phyloP scores from a whole-genome alignment of 75 land plant species.

The Selaginella moellendorffii region DNA sequence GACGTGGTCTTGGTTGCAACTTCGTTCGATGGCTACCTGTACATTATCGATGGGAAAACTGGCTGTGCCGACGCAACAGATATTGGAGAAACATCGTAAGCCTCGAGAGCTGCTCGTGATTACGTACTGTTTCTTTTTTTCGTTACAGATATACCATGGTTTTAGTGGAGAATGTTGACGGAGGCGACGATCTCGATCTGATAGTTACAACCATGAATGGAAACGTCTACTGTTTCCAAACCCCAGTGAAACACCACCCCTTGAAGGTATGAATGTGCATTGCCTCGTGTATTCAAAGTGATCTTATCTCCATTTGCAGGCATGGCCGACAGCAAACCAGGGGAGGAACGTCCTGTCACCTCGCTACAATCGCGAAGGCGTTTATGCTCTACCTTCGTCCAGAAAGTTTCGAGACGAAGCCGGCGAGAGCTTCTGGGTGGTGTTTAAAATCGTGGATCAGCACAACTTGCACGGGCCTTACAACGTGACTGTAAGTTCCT shows the following conservation, averaged over 20 bases:
- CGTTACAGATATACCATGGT: slow-evolving; percentile 99
- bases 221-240: slow-evolving; percentile 98
- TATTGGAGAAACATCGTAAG: slow-evolving; percentile 99
- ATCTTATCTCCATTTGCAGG: slow-evolving; percentile 29
- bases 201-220: slow-evolving; percentile 98
- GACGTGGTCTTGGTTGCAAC: slow-evolving; percentile 73
- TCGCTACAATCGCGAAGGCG: slow-evolving; percentile 63
- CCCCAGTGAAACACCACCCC: slow-evolving; percentile 82
- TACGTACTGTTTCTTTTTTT: slow-evolving; percentile 1
- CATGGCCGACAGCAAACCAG: slow-evolving; percentile 70
- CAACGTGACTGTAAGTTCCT: slow-evolving; percentile 65
- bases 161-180: slow-evolving; percentile 96
- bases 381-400: slow-evolving; percentile 52
- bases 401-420: slow-evolving; percentile 86
- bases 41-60: slow-evolving; percentile 87
- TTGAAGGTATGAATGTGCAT: slow-evolving; percentile 39
- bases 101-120: too few species aligned
- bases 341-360: slow-evolving; percentile 70
- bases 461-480: slow-evolving; percentile 69
- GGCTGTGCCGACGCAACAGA: slow-evolving; percentile 96
- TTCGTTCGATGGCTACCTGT: slow-evolving; percentile 98
- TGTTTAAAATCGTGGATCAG: slow-evolving; percentile 66
- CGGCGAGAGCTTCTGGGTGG: slow-evolving; percentile 79
- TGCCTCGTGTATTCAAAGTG: neutral
- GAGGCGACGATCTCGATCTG: slow-evolving; percentile 97